phyloP scores from a whole-genome alignment of 2,329 filamentous ascomycete species.

The Cladosporium colombiae region DNA sequence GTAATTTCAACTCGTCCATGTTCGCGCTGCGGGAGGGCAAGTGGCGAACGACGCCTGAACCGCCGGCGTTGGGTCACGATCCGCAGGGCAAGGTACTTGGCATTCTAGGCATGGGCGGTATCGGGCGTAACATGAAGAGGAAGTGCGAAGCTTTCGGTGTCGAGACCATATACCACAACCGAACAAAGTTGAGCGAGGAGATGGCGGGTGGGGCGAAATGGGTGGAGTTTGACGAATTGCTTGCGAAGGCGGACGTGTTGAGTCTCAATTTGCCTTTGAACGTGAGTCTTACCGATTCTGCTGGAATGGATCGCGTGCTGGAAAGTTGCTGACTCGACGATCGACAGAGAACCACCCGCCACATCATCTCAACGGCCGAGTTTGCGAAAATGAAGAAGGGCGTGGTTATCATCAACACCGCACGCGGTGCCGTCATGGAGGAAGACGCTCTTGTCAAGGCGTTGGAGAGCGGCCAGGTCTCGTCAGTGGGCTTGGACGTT shows the following conservation, averaged over 20 bases:
- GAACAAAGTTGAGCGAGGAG: slow-evolving; percentile 60
- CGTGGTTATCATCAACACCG: slow-evolving; percentile 78
- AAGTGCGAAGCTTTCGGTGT: slow-evolving; percentile 77
- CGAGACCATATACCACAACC: slow-evolving; percentile 74
- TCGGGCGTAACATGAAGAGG: slow-evolving; percentile 73
- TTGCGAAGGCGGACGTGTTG: slow-evolving; percentile 71
- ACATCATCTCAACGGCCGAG: slow-evolving; percentile 71
- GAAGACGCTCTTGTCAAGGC: slow-evolving; percentile 77
- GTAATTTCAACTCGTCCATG: slow-evolving; percentile 71
- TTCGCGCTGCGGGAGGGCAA: slow-evolving; percentile 63
- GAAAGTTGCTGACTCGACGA: background rate
- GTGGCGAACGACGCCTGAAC: slow-evolving; percentile 62
- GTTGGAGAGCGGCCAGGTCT: slow-evolving; percentile 68
- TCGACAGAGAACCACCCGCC: slow-evolving; percentile 63
- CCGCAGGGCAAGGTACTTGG: slow-evolving; percentile 77
- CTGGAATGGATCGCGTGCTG: background rate
- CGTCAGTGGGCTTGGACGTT: slow-evolving; percentile 74
- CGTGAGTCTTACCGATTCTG: slow-evolving; percentile 51
- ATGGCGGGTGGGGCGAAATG: slow-evolving; percentile 62
- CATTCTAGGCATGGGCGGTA: slow-evolving; percentile 84
- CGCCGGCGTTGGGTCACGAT: slow-evolving; percentile 66
- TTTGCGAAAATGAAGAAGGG: slow-evolving; percentile 78
- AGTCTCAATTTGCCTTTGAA: slow-evolving; percentile 81
- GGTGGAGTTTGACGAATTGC: slow-evolving; percentile 71
- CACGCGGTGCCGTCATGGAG: slow-evolving; percentile 78